phyloP scores from a whole-genome alignment of 139 green algal species.

The Chlorella vulgaris region DNA sequence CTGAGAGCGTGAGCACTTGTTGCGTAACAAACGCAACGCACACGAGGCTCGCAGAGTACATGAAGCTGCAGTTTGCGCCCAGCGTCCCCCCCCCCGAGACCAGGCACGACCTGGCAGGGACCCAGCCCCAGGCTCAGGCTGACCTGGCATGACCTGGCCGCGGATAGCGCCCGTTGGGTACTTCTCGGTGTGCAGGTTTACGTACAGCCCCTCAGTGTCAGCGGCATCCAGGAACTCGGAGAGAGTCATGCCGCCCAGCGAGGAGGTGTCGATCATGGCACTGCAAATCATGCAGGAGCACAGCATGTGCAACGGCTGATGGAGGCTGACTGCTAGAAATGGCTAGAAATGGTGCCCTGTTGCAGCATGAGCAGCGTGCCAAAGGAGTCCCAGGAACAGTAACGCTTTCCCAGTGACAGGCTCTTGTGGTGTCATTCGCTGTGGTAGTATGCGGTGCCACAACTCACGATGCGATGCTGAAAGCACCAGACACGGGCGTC shows the following conservation, averaged over 20 bases:
- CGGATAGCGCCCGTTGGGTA: slow-evolving; percentile 21
- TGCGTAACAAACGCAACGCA: not conserved
- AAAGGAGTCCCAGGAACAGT: no score
- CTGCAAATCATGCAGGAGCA: not conserved
- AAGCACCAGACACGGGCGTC: not conserved
- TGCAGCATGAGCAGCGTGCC: no score
- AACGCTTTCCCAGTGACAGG: no score
- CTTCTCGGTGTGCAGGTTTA: slow-evolving; percentile 18
- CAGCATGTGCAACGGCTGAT: not conserved
- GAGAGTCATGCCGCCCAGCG: not conserved
- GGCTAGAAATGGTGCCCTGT: no score
- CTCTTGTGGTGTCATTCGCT: no score
- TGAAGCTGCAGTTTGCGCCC: not conserved
- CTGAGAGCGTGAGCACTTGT: not conserved
- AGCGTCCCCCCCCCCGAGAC: not conserved
- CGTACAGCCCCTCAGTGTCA: not conserved
- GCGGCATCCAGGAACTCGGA: not conserved
- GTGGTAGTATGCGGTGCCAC: no score
- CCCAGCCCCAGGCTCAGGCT: no score
- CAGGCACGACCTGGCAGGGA: no score
- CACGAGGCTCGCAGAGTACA: not conserved
- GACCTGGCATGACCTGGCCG: slow-evolving; percentile 15
- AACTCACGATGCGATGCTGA: not conserved
- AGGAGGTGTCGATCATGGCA: not conserved
- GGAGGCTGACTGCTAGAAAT: not conserved